phyloP scores from a whole-genome alignment of 306 rosid species.

The Citrullus amarus region DNA sequence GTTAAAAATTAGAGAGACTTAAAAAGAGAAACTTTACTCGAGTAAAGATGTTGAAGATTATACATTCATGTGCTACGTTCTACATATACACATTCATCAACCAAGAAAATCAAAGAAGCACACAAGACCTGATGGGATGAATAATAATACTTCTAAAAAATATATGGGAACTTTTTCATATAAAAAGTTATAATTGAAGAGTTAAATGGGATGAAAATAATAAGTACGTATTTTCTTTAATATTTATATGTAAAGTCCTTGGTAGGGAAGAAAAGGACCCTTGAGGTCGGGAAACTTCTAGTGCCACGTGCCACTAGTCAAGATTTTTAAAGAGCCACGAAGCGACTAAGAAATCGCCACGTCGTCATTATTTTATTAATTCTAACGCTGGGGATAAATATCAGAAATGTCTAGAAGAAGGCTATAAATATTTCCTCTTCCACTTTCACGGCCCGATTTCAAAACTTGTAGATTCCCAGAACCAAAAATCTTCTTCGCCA shows the following conservation, averaged over 20 bases:
- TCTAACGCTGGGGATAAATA: constrained; percentile 1
- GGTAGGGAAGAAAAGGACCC: constrained; percentile 16
- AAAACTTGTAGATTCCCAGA: background rate
- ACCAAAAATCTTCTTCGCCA: background rate
- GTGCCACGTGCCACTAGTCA: constrained; percentile 26
- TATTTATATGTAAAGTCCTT: background rate
- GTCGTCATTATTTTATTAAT: constrained; percentile 13
- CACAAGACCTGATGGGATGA: too few species aligned
- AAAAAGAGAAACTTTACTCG: too few species aligned
- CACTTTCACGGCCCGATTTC: background rate
- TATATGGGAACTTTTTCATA: too few species aligned
- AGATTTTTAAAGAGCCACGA: constrained; percentile 17
- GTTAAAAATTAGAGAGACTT: too few species aligned
- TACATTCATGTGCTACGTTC: too few species aligned
- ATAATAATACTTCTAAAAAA: too few species aligned
- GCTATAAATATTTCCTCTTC: constrained; percentile 36
- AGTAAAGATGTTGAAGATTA: too few species aligned
- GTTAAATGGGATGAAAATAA: too few species aligned
- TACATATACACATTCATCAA: too few species aligned
- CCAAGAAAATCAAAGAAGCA: too few species aligned
- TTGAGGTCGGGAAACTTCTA: constrained; percentile 43
- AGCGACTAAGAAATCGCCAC: constrained; percentile 36
- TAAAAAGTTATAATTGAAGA: too few species aligned
- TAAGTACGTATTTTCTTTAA: background rate
- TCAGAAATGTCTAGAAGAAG: constrained; percentile 66